phyloP scores from a whole-genome alignment of 306 rosid species.

The Hippophae rhamnoides region DNA sequence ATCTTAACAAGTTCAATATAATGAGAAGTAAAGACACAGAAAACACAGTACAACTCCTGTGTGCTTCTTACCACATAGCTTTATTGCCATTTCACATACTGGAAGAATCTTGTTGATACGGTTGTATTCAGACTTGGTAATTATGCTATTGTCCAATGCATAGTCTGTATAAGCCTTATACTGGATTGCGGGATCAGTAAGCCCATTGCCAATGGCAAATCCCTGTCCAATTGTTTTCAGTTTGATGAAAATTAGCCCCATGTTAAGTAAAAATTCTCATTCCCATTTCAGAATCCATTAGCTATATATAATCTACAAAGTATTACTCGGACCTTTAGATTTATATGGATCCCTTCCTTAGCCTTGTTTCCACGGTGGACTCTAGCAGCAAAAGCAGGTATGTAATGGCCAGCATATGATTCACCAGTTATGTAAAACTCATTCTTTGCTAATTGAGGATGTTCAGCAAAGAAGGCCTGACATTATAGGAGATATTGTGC shows the following conservation, averaged over 20 bases:
- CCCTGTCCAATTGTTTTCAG: conserved; percentile 54
- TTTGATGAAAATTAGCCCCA: conserved; percentile 2
- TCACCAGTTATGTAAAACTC: conserved; percentile 93
- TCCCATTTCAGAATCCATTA: neutral
- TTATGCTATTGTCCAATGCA: conserved; percentile 78
- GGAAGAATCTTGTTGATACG: conserved; percentile 67
- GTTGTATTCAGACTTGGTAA: conserved; percentile 48
- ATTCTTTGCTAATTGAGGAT: conserved; percentile 66
- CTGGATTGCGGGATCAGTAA: conserved; percentile 91
- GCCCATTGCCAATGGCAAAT: conserved; percentile 96
- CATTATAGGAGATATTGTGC: conserved; percentile 10
- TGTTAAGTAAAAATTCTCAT: too few species aligned
- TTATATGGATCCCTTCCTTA: conserved; percentile 88
- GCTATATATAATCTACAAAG: conserved; percentile 2
- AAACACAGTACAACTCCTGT: conserved; percentile 10
- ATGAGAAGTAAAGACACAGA: neutral
- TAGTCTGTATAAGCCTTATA: conserved; percentile 81
- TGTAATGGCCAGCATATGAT: conserved; percentile 97
- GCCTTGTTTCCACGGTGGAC: conserved; percentile 88
- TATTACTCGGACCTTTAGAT: conserved; percentile 53
- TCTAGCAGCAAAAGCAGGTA: conserved; percentile 96
- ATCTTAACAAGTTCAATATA: neutral
- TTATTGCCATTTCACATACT: conserved; percentile 72
- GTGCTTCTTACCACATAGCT: conserved; percentile 61
- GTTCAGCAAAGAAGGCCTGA: conserved; percentile 80